A percentile compares a stretch with the other conserved stretches of the same genome.
Evolutionary conservation across 495 filamentous ascomycete genomes (phyloP).

Genomic region (Talaromyces borbonicus): DNA sequence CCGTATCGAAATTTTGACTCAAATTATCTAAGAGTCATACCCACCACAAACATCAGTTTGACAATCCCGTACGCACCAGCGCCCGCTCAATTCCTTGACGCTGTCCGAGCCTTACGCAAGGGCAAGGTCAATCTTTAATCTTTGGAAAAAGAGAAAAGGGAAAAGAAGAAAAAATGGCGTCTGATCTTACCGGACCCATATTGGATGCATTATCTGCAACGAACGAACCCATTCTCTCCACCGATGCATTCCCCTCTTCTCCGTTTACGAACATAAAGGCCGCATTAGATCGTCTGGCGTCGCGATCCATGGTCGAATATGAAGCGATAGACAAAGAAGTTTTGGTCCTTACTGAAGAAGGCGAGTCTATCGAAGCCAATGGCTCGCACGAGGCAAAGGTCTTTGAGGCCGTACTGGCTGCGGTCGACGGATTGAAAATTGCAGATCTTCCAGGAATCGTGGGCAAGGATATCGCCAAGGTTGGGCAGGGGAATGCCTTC

Average conservation of each 20-base stretch:
- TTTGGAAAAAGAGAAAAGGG: not conserved
- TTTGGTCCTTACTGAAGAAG: conserved; percentile 69
- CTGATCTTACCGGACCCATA: conserved; percentile 55
- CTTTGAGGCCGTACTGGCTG: conserved; percentile 71
- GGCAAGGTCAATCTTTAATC: too few species aligned
- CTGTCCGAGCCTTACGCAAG: not conserved
- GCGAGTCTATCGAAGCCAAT: conserved; percentile 63
- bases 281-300: conserved; percentile 73
- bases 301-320: conserved; percentile 78
- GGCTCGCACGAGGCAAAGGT: conserved; percentile 94
- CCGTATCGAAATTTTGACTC: conserved; percentile 21
- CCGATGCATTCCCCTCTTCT: conserved; percentile 63
- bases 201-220: conserved; percentile 56
- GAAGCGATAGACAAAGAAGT: conserved; percentile 73
- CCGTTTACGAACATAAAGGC: conserved; percentile 69
- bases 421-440: conserved; percentile 70
- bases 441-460: conserved; percentile 67
- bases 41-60: conserved; percentile 1
- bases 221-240: conserved; percentile 57
- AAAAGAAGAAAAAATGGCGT: conserved; percentile 36
- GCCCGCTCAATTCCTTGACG: not conserved
- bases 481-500: conserved; percentile 94
- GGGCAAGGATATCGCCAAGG: conserved; percentile 72
- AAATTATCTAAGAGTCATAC: conserved; percentile 13
- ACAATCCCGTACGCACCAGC: too few species aligned